Percentiles rank a stretch among this genome's conserved stretches.
Conservation (phyloP, 2,329 filamentous ascomycete species). For the Fusarium sp. region DNA sequence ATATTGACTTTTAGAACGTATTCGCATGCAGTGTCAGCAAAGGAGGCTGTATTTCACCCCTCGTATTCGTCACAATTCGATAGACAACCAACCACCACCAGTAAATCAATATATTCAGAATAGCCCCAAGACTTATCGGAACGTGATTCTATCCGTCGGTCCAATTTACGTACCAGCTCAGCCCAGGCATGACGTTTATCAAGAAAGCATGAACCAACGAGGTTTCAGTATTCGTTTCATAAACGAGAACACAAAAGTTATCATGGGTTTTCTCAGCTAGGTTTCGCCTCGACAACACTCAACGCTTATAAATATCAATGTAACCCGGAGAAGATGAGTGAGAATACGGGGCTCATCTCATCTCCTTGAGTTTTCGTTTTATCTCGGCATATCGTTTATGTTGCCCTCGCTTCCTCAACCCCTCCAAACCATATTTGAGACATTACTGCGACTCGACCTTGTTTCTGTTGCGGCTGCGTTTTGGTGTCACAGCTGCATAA, state of each 20-base stretch:
- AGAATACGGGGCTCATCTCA: slow-evolving; percentile 10
- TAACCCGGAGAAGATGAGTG: background rate
- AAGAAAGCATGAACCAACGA: slow-evolving; percentile 11
- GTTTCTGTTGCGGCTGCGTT: background rate
- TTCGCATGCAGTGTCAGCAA: background rate
- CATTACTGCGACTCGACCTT: slow-evolving; percentile 22
- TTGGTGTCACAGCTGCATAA: slow-evolving; percentile 19
- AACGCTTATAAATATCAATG: slow-evolving; percentile 7
- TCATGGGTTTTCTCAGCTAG: background rate
- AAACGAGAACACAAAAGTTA: slow-evolving; percentile 1
- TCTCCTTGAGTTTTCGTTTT: background rate
- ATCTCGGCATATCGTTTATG: slow-evolving; percentile 5
- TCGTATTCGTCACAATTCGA: slow-evolving; percentile 26
- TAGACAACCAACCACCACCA: background rate
- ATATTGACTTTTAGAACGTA: background rate
- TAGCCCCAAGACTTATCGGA: background rate
- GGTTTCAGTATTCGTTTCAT: slow-evolving; percentile 30
- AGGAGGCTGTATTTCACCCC: background rate
- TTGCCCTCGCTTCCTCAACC: slow-evolving; percentile 14
- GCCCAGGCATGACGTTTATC: slow-evolving; percentile 20
- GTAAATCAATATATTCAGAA: background rate
- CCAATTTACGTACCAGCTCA: slow-evolving; percentile 7
- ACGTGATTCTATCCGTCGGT: slow-evolving; percentile 14
- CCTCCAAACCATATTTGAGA: slow-evolving; percentile 31
- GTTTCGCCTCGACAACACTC: background rate